Conservation (phyloP, 2,329 filamentous ascomycete species). For the Fusarium concolor region DNA sequence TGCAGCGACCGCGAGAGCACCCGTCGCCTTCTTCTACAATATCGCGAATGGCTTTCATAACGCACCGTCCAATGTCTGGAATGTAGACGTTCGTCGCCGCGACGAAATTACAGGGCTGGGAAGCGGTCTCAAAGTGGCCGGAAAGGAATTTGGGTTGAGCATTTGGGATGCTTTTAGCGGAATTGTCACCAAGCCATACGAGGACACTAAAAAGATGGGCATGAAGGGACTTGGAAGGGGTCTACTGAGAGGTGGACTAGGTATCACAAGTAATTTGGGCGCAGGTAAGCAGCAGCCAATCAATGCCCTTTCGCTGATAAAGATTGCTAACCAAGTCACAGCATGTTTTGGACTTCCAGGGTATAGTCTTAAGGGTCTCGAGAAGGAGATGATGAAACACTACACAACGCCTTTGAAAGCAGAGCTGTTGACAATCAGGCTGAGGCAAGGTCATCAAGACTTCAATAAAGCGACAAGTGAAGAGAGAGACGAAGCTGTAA, state of each 20-base stretch:
- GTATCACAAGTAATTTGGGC: constrained; percentile 58
- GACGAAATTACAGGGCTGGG: constrained; percentile 76
- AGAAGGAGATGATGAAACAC: constrained; percentile 58
- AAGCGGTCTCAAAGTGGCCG: constrained; percentile 69
- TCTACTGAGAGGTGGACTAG: constrained; percentile 58
- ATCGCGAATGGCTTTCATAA: constrained; percentile 80
- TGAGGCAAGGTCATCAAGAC: constrained; percentile 49
- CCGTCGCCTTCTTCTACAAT: constrained; percentile 75
- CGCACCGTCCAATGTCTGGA: constrained; percentile 73
- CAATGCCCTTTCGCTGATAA: too few species aligned
- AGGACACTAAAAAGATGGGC: constrained; percentile 72
- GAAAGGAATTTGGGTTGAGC: constrained; percentile 72
- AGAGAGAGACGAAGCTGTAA: constrained; percentile 13
- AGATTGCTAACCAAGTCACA: neutral
- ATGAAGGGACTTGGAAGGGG: constrained; percentile 71
- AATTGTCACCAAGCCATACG: constrained; percentile 71
- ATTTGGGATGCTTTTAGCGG: constrained; percentile 77
- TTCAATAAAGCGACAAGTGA: constrained; percentile 37
- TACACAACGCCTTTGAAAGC: constrained; percentile 50
- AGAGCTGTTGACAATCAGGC: constrained; percentile 49
- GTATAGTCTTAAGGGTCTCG: constrained; percentile 65
- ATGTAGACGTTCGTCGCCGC: constrained; percentile 68
- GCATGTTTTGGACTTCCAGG: constrained; percentile 59
- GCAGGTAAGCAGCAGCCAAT: constrained; percentile 45
- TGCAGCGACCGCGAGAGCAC: constrained; percentile 70